Percentiles rank a stretch among this genome's conserved stretches.
These are phyloP conservation scores for Aspergillus steynii DNA, from an alignment of 495 filamentous ascomycete species.

Conservation along the genomic window DNA sequence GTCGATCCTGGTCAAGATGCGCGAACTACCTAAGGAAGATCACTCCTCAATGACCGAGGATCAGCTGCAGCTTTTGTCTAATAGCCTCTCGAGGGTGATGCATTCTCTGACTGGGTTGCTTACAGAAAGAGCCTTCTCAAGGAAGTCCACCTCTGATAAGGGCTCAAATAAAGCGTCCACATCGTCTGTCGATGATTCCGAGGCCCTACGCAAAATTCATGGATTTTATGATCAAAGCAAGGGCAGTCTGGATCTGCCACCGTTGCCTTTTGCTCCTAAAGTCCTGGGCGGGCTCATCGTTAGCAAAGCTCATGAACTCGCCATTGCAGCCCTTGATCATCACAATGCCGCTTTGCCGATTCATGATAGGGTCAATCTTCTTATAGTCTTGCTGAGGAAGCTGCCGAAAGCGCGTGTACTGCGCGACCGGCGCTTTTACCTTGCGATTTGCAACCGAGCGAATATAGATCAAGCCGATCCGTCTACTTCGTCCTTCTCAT, in stretches of 20 bases:
- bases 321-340: constrained; percentile 39
- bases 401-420: constrained; percentile 55
- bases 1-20: constrained; percentile 60
- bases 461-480: constrained; percentile 19
- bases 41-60: constrained; percentile 10
- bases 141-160: constrained; percentile 33
- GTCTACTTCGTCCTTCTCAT: constrained; percentile 38
- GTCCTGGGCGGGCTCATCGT: constrained; percentile 61
- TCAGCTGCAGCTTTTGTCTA: constrained; percentile 26
- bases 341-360: constrained; percentile 27
- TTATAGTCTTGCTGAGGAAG: constrained; percentile 60
- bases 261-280: constrained; percentile 58
- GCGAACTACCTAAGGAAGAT: constrained; percentile 26
- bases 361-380: constrained; percentile 44
- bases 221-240: constrained; percentile 60
- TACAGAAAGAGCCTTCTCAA: constrained; percentile 68
- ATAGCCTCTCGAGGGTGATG: constrained; percentile 33
- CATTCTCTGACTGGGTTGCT: constrained; percentile 54
- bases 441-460: constrained; percentile 49
- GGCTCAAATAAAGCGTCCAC: constrained; percentile 13
- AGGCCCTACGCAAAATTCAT: constrained; percentile 60
- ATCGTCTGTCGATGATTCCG: constrained; percentile 30
- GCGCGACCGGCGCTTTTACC: constrained; percentile 54
- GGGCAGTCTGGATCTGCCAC: constrained; percentile 42
- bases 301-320: constrained; percentile 57